These are phyloP conservation scores for Inonotus obliquus DNA, from an alignment of 1,284 basidiomycete species.

Conservation along the genomic window DNA sequence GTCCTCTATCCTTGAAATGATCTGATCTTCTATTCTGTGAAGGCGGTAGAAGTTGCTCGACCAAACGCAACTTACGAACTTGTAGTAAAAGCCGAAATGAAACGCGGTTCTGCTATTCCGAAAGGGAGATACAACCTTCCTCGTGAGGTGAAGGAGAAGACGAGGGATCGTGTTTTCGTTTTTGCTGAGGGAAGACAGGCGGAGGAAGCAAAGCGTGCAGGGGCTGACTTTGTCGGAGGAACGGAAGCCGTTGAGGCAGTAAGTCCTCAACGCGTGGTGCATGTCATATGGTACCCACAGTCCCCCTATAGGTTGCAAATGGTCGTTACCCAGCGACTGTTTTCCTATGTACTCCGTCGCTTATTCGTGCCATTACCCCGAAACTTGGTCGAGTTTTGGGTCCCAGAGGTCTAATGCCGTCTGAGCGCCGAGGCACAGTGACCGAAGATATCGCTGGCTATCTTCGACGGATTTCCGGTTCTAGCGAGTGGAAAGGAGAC, in stretches of 20 bases:
- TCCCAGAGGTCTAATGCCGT: constrained; percentile 94
- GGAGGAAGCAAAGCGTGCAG: constrained; percentile 75
- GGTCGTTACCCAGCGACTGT: constrained; percentile 73
- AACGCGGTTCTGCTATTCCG: constrained; percentile 70
- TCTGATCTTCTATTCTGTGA: constrained; percentile 6
- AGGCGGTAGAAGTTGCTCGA: constrained; percentile 78
- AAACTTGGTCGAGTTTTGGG: constrained; percentile 87
- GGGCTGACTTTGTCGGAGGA: constrained; percentile 84
- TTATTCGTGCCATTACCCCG: constrained; percentile 77
- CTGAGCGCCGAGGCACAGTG: constrained; percentile 90
- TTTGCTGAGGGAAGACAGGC: constrained; percentile 80
- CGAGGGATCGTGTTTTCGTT: constrained; percentile 76
- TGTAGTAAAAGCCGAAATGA: constrained; percentile 72
- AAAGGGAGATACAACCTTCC: constrained; percentile 74
- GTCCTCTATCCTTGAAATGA: not conserved
- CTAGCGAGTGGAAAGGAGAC: constrained; percentile 92
- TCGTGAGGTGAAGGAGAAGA: constrained; percentile 66
- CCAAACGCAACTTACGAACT: constrained; percentile 77
- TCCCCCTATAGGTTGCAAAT: constrained; percentile 49
- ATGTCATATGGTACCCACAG: constrained; percentile 5
- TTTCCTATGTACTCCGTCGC: constrained; percentile 77
- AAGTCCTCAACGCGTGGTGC: constrained; percentile 29
- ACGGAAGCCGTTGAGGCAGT: constrained; percentile 80
- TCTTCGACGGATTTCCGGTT: constrained; percentile 76
- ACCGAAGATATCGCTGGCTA: constrained; percentile 82